Evolutionary conservation across 352 stramenopile species (phyloP), one percentile per base, ranked within the genome.

Genomic region (Phytophthora cactorum): DNA sequence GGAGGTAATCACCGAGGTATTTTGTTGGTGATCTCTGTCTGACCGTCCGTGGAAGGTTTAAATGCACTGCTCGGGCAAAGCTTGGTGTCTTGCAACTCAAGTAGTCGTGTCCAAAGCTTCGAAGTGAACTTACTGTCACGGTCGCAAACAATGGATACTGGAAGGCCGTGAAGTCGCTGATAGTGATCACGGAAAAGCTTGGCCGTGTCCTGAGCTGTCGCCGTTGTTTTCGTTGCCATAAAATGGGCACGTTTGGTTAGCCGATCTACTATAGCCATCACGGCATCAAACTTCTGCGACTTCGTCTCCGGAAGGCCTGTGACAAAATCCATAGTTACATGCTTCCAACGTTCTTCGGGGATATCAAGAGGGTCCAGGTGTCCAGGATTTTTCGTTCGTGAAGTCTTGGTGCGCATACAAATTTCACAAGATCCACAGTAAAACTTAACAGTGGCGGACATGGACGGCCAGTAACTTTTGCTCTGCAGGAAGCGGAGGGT

Each of bases 201-300:
- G 0, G 47, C 36, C 0, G 50, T 53, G 4, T 63, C 46, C 7
- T 58, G 28, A 15, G 46, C 62, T 5, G 55, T 66, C 7, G 49
- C 41, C 2, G 47, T 58, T 4, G 49, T 44, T 15, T 50, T 66
- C 0, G 55, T 51, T 9, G 49, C 25, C 0, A 61, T 17, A 8
- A 70, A 66, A 39, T 65, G 55, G n/a, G 28, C 63, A 3, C 55
- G 39, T 32, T 70, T 70, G 0, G 54, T 70, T 12, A 57, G n/a
- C 1, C 58, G 49, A 39, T 70, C 49, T 0, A 61, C 41, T 1
- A 60, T 46, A 15, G 53, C 63, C 41, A 66, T 47, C 8, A 71
- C 36, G 29, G 56, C 25, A n/a, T 59, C 27, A 4, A 14, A 38
- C 12, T 46, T 36, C 0, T 44, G 15, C 0, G n/a, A 32, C 34